phyloP scores from a whole-genome alignment of 1,284 basidiomycete species.

The Omphalotus olearius region DNA sequence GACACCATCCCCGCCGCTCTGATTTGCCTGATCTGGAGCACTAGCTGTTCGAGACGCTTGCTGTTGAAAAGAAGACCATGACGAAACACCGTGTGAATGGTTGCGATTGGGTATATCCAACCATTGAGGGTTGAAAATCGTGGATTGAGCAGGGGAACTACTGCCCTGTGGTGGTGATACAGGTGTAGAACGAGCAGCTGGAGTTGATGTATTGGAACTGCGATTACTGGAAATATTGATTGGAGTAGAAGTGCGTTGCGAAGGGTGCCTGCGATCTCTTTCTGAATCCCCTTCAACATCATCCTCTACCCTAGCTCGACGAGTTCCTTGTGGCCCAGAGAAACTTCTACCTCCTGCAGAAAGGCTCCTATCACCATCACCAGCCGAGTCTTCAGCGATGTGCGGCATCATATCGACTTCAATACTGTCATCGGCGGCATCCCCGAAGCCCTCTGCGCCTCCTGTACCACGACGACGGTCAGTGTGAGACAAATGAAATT shows the following conservation, averaged over 20 bases:
- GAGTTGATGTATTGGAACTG: neutral
- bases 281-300: slow-evolving; percentile 44
- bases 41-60: no score
- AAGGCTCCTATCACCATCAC: neutral
- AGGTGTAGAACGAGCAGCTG: no score
- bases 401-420: neutral
- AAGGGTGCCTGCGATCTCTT: slow-evolving; percentile 56
- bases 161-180: no score
- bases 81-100: neutral
- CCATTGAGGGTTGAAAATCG: no score
- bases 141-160: neutral
- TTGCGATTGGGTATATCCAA: neutral
- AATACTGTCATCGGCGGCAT: neutral
- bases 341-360: slow-evolving; percentile 1
- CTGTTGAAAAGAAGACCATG: neutral
- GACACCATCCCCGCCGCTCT: no score
- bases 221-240: neutral
- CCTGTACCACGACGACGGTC: slow-evolving; percentile 12
- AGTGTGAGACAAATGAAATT: slow-evolving; percentile 9
- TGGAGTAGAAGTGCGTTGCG: slow-evolving; percentile 33
- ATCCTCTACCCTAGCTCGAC: slow-evolving; percentile 49
- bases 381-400: neutral
- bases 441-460: neutral
- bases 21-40: no score
- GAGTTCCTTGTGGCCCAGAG: slow-evolving; percentile 19